These are phyloP conservation scores for Amanita rubescens DNA, from an alignment of 768 basidiomycete genomes.

Conservation along the genomic window DNA sequence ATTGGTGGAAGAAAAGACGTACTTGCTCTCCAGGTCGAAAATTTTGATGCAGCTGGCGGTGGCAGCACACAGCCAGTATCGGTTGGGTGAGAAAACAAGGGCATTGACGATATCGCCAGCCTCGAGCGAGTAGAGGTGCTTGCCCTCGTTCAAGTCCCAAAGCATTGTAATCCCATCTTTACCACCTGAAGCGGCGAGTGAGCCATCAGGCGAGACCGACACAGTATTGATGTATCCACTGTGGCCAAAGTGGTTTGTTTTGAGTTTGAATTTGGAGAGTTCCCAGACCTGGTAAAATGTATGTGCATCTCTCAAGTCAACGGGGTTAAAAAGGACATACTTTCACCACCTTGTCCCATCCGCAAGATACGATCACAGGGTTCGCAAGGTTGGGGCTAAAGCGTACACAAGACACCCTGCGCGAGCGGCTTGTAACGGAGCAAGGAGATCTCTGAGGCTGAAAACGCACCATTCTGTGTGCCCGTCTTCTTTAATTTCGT, in stretches of 20 bases:
- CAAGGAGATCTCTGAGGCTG: background rate
- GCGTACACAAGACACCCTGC: constrained; percentile 96
- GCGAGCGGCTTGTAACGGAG: constrained; percentile 5
- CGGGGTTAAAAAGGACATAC: constrained; percentile 37
- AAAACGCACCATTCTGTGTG: constrained; percentile 81
- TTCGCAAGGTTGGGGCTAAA: constrained; percentile 97
- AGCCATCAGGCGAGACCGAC: constrained; percentile 98
- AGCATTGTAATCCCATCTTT: constrained; percentile 99
- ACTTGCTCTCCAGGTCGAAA: constrained; percentile 99
- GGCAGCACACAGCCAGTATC: constrained; percentile 99
- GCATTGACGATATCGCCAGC: constrained; percentile 98
- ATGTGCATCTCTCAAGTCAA: background rate
- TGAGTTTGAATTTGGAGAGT: constrained; percentile 98
- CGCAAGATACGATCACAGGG: constrained; percentile 97
- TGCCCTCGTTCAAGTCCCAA: constrained; percentile 99
- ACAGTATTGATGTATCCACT: constrained; percentile 99
- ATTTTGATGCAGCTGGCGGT: constrained; percentile 98
- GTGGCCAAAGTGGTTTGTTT: constrained; percentile 99
- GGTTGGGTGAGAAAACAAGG: constrained; percentile 98
- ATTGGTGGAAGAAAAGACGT: constrained; percentile 26
- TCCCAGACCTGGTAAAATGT: constrained; percentile 84
- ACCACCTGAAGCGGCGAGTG: constrained; percentile 96
- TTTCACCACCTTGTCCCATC: constrained; percentile 99
- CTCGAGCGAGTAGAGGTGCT: constrained; percentile 99
- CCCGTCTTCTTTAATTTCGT: constrained; percentile 98